phyloP scores from a whole-genome alignment of 2,329 filamentous ascomycete species.

The Dothideomycetes sp. region DNA sequence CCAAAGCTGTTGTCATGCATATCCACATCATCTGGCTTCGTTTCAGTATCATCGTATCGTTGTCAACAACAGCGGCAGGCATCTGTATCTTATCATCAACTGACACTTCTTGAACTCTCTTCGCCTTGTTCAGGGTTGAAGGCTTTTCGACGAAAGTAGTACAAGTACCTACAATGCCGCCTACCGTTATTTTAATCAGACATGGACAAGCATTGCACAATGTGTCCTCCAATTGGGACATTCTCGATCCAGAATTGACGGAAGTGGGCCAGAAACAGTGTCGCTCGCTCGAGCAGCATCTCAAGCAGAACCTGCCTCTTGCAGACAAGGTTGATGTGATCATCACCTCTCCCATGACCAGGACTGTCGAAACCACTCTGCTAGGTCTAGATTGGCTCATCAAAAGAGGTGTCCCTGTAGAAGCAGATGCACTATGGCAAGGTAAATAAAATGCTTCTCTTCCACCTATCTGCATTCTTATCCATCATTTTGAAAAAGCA shows the following conservation, averaged over 20 bases:
- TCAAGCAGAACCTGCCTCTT: slow-evolving; percentile 29
- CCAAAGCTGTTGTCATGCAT: too few relatives aligned
- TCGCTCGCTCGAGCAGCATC: slow-evolving; percentile 29
- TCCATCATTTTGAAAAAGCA: too few relatives aligned
- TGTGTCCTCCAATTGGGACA: slow-evolving; percentile 28
- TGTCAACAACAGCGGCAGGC: too few relatives aligned
- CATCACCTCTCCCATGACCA: slow-evolving; percentile 55
- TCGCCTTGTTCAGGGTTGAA: too few relatives aligned
- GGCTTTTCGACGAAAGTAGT: too few relatives aligned
- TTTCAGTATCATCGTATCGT: too few relatives aligned
- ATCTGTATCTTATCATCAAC: too few relatives aligned
- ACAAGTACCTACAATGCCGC: slow-evolving; percentile 32
- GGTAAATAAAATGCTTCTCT: slow-evolving; percentile 31
- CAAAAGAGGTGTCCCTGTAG: slow-evolving; percentile 44
- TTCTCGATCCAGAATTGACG: slow-evolving; percentile 35
- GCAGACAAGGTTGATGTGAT: slow-evolving; percentile 44
- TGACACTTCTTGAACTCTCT: too few relatives aligned
- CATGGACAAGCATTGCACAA: slow-evolving; percentile 40
- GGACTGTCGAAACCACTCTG: slow-evolving; percentile 56
- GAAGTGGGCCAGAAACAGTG: slow-evolving; percentile 35
- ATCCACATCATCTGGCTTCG: too few relatives aligned
- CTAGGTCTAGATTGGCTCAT: slow-evolving; percentile 51
- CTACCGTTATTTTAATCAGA: slow-evolving; percentile 37
- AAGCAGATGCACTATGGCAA: slow-evolving; percentile 57
- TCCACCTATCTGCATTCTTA: background rate